Base-by-base conservation (phyloP, 2,329 filamentous ascomycete species). In the Orbilia blumenaviensis region DNA sequence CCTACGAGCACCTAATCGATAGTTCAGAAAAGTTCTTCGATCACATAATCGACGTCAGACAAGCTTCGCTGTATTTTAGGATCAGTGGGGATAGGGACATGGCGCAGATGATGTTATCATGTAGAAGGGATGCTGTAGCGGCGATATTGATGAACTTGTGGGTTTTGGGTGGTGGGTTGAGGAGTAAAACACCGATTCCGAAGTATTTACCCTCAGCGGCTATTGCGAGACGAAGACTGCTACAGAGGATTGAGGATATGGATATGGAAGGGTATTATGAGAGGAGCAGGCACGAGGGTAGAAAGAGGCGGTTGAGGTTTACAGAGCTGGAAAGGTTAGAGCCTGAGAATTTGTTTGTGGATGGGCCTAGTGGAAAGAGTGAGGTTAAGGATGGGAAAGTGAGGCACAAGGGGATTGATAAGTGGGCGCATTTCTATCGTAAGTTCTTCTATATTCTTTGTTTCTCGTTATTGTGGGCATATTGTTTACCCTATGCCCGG, bases 21-120 rank as follows among this genome's bases (percentile, higher is more conserved):
- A 83, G 84, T 5, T 88, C 86, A 66, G 87, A 89, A 80, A 84
- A 84, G 2, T 88, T 89, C 82, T 88, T 89, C 78, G 87, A 89
- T 77, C 86, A 88, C 75, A 84, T 88, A 67, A 85, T 89, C 25
- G 84, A 86, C 16, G 85, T 89, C 3, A 86, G 88, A 5, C 87
- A 89, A 79, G 86, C 87, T 1, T 86, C 86, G 1, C 81, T 89
- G 14, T 87, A 87, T 79, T 88, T 88, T 79, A 86, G 88, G 68
- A 83, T 87, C 63, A 83, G 85, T 56, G 86, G 86, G 72, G 84
- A 86, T 76, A 83, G 85, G 8, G 82, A 84, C n/a, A 85, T 85
- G 9, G 84, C 84, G 0, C 84, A 85, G 68, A 83, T 84, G 18
- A 83, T 89, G 2, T 82, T 89, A 7, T 82, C 83, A 3, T 85